These are phyloP conservation scores for Mixia osmundae DNA, from an alignment of 1,284 basidiomycete species.

Conservation along the genomic window DNA sequence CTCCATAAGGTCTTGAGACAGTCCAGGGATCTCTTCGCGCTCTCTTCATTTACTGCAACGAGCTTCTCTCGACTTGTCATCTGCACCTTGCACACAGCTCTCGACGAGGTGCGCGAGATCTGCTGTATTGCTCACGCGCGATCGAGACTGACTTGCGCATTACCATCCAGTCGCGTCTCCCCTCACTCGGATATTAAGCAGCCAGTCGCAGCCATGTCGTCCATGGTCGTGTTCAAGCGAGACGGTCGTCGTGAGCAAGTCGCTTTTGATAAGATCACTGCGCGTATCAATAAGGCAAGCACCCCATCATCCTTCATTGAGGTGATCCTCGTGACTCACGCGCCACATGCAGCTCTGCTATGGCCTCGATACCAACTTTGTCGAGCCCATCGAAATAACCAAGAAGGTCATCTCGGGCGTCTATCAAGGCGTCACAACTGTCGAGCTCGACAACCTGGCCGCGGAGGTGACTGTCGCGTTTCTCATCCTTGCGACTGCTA, in stretches of 20 bases:
- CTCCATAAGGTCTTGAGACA: too few relatives aligned
- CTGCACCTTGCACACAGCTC: too few relatives aligned
- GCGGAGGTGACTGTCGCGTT: constrained; percentile 29
- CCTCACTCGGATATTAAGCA: too few relatives aligned
- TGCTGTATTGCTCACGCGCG: too few relatives aligned
- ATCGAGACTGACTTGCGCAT: too few relatives aligned
- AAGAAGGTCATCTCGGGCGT: constrained; percentile 92
- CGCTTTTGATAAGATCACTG: constrained; percentile 74
- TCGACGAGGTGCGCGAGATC: too few relatives aligned
- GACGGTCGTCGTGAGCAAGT: constrained; percentile 56
- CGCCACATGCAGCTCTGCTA: constrained; percentile 91
- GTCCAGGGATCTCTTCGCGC: too few relatives aligned
- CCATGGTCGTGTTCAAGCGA: constrained; percentile 48
- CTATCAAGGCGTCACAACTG: constrained; percentile 71
- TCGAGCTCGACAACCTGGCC: constrained; percentile 56
- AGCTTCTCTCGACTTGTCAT: too few relatives aligned
- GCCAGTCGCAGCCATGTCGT: constrained; percentile 36
- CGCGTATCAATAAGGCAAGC: constrained; percentile 8
- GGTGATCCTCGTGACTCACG: not conserved
- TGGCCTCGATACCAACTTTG: constrained; percentile 76
- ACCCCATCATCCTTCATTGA: not conserved
- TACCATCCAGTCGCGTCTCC: too few relatives aligned
- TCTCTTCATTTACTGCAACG: too few relatives aligned
- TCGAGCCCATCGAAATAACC: constrained; percentile 80
- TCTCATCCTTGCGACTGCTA: not conserved